phyloP scores from a whole-genome alignment of 352 stramenopile species.

The Phytophthora hibernalis region DNA sequence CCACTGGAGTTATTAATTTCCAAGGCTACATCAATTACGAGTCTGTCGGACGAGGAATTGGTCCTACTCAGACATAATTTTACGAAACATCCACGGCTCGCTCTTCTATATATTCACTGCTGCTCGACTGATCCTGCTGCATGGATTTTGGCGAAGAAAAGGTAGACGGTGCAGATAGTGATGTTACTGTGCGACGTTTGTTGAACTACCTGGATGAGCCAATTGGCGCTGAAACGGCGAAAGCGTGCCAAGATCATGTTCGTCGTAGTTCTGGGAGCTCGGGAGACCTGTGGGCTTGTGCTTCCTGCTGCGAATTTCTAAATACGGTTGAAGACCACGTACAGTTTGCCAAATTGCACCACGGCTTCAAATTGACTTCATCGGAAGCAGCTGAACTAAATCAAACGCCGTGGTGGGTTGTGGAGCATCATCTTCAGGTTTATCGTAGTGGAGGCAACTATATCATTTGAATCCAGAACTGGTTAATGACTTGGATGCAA shows the following conservation, averaged over 20 bases:
- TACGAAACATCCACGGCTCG: slow-evolving; percentile 2
- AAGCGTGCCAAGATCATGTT: background rate
- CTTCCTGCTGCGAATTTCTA: slow-evolving; percentile 16
- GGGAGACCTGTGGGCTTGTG: slow-evolving; percentile 6
- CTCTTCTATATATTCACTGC: slow-evolving; percentile 16
- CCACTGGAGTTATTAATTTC: background rate
- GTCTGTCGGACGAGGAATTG: background rate
- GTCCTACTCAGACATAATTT: background rate
- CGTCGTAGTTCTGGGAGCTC: background rate
- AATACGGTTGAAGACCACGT: slow-evolving; percentile 6
- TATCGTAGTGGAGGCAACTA: background rate
- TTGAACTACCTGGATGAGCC: background rate
- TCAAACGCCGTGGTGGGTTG: background rate
- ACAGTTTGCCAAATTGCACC: background rate
- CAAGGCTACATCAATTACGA: background rate
- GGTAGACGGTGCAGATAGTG: background rate
- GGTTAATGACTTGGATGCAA: background rate
- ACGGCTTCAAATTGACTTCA: background rate
- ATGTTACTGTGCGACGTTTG: background rate
- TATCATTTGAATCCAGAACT: slow-evolving; percentile 19
- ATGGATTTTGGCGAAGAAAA: slow-evolving; percentile 1
- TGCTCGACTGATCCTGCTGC: slow-evolving; percentile 2
- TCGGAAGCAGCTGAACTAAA: background rate
- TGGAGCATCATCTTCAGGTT: slow-evolving; percentile 1
- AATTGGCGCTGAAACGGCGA: background rate